These are phyloP conservation scores for Aureobasidium sp. DNA, from an alignment of 2,329 filamentous ascomycete genomes.

Conservation along the genomic window DNA sequence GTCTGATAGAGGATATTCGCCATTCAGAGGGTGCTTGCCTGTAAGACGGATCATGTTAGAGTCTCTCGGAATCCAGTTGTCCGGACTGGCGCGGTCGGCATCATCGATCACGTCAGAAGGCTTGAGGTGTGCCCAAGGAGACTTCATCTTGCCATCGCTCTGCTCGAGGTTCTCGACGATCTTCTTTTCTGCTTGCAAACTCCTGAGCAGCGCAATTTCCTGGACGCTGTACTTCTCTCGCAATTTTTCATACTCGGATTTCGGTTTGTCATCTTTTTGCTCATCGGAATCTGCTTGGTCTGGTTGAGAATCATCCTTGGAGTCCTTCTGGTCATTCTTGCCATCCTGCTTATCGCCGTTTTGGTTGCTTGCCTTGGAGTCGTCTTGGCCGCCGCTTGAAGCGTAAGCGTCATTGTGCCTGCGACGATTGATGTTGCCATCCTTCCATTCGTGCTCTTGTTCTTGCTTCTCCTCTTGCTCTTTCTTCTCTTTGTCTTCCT, in stretches of 20 bases:
- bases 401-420: constrained; percentile 35
- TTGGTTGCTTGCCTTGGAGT: neutral
- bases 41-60: constrained; percentile 44
- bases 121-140: constrained; percentile 30
- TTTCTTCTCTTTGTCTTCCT: constrained; percentile 22
- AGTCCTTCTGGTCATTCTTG: constrained; percentile 3
- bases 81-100: constrained; percentile 45
- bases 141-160: constrained; percentile 38
- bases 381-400: constrained; percentile 5
- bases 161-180: constrained; percentile 35
- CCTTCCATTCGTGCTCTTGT: constrained; percentile 27
- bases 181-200: constrained; percentile 40
- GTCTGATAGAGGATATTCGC: constrained; percentile 37
- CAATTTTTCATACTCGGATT: constrained; percentile 23
- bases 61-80: constrained; percentile 48
- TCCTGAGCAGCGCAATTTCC: constrained; percentile 38
- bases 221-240: constrained; percentile 34
- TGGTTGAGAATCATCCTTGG: neutral
- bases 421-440: constrained; percentile 23
- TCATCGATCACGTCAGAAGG: constrained; percentile 39
- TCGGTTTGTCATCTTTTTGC: neutral
- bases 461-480: constrained; percentile 19
- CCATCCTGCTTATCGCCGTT: constrained; percentile 15
- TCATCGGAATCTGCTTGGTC: constrained; percentile 17
- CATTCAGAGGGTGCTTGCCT: constrained; percentile 49